A percentile compares a stretch with the other conserved stretches of the same genome.
These are phyloP conservation scores for Didymosphaeria variabile DNA, from an alignment of 2,329 filamentous ascomycete genomes.

Conservation along the genomic window DNA sequence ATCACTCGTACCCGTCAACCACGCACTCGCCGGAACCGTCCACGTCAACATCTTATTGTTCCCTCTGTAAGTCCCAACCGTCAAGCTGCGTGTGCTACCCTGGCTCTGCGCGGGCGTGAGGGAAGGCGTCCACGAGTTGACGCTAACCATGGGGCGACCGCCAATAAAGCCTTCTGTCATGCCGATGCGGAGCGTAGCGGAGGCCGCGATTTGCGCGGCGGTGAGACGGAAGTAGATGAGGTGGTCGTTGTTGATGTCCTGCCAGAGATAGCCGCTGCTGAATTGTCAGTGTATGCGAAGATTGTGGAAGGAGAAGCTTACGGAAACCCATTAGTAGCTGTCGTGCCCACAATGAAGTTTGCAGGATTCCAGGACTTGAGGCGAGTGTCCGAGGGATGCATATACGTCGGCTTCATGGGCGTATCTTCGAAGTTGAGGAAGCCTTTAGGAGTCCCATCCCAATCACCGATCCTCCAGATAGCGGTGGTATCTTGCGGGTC, in stretches of 20 bases:
- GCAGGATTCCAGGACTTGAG: conserved; percentile 32
- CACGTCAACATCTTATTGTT: conserved; percentile 35
- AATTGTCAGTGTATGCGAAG: not conserved
- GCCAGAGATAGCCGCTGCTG: conserved; percentile 52
- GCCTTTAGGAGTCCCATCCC: conserved; percentile 65
- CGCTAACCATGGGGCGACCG: conserved; percentile 26
- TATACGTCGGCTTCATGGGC: conserved; percentile 54
- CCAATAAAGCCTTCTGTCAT: conserved; percentile 31
- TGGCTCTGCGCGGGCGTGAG: conserved; percentile 23
- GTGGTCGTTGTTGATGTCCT: conserved; percentile 54
- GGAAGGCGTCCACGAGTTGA: conserved; percentile 28
- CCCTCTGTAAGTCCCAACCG: conserved; percentile 34
- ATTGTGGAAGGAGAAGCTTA: not conserved
- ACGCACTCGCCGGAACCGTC: conserved; percentile 33
- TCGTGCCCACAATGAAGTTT: conserved; percentile 31
- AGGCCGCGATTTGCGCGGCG: conserved; percentile 30
- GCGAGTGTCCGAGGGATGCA: conserved; percentile 50
- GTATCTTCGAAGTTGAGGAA: conserved; percentile 64
- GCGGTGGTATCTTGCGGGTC: conserved; percentile 56
- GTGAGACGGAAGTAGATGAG: conserved; percentile 52
- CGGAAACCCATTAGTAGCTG: not conserved
- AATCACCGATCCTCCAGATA: conserved; percentile 71
- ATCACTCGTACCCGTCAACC: conserved; percentile 28
- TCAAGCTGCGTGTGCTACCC: conserved; percentile 29
- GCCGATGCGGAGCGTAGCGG: conserved; percentile 29